Conservation (phyloP, 1,284 basidiomycete genomes). For the Naganishia liquefaciens region DNA sequence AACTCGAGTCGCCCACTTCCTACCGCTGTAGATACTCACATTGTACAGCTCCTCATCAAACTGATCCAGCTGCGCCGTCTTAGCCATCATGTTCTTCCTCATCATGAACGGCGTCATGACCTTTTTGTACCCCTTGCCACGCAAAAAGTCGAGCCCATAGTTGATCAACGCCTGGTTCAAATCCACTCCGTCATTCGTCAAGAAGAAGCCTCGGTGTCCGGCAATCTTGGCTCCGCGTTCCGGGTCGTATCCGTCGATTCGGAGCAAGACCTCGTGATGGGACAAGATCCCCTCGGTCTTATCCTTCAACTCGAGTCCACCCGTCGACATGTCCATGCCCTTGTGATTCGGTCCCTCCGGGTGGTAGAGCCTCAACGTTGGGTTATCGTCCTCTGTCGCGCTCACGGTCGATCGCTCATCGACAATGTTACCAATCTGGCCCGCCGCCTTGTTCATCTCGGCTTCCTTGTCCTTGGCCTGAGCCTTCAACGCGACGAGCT, state of each 20-base stretch:
- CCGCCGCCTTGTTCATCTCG: conserved; percentile 70
- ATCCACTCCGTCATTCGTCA: conserved; percentile 93
- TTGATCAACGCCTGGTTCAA: conserved; percentile 95
- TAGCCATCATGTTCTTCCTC: conserved; percentile 95
- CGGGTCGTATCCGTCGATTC: conserved; percentile 92
- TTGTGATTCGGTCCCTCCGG: conserved; percentile 72
- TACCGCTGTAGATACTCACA: conserved; percentile 53
- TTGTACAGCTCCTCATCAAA: conserved; percentile 99
- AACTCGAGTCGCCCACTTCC: not conserved
- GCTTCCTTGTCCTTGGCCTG: conserved; percentile 70
- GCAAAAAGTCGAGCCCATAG: conserved; percentile 91
- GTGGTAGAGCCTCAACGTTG: conserved; percentile 77
- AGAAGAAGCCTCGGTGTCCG: conserved; percentile 95
- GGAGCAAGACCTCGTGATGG: conserved; percentile 93
- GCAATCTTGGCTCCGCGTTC: conserved; percentile 92
- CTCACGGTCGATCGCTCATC: conserved; percentile 53
- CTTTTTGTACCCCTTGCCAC: conserved; percentile 82
- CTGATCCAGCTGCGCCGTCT: conserved; percentile 95
- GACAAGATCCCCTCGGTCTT: conserved; percentile 74
- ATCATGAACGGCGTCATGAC: conserved; percentile 98
- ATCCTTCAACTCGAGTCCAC: conserved; percentile 58
- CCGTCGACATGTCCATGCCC: conserved; percentile 46
- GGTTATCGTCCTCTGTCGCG: conserved; percentile 76
- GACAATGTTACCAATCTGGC: conserved; percentile 88
- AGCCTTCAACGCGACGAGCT: conserved; percentile 70